Conservation (phyloP, 768 basidiomycete genomes). For the Mycena maculata region DNA sequence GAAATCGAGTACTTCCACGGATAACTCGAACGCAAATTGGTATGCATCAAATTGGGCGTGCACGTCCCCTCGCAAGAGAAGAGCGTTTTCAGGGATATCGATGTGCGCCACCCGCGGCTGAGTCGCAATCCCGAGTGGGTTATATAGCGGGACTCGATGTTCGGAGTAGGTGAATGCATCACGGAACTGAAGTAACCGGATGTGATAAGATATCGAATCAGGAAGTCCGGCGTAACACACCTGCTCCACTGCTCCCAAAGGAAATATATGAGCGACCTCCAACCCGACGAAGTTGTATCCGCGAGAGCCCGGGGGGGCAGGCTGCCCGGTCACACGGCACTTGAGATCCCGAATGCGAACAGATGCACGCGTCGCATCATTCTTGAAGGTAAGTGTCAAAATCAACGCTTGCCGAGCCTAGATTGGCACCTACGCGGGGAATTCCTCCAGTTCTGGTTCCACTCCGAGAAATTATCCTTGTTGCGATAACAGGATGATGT, state of each 20-base stretch:
- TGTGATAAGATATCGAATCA: not conserved
- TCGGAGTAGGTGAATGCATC: not conserved
- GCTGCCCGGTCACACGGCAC: not conserved
- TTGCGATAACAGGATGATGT: too few species aligned
- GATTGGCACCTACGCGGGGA: too few species aligned
- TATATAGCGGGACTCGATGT: not conserved
- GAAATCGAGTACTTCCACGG: not conserved
- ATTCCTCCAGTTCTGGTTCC: too few species aligned
- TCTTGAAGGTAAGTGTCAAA: too few species aligned
- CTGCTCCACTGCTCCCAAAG: not conserved
- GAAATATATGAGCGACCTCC: not conserved
- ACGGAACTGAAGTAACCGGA: not conserved
- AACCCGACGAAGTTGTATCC: not conserved
- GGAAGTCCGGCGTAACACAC: not conserved
- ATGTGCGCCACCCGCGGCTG: not conserved
- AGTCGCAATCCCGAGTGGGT: not conserved
- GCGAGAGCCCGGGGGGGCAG: not conserved
- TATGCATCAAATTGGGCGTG: not conserved
- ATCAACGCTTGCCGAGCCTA: too few species aligned
- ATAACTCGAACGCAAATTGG: not conserved
- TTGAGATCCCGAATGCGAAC: too few species aligned
- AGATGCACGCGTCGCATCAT: too few species aligned
- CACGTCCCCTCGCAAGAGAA: not conserved
- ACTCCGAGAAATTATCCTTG: too few species aligned
- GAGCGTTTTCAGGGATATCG: not conserved